Percentiles rank a stretch among this genome's conserved stretches.
phyloP scores from a whole-genome alignment of 768 basidiomycete species.

The Lentinula lateritia region DNA sequence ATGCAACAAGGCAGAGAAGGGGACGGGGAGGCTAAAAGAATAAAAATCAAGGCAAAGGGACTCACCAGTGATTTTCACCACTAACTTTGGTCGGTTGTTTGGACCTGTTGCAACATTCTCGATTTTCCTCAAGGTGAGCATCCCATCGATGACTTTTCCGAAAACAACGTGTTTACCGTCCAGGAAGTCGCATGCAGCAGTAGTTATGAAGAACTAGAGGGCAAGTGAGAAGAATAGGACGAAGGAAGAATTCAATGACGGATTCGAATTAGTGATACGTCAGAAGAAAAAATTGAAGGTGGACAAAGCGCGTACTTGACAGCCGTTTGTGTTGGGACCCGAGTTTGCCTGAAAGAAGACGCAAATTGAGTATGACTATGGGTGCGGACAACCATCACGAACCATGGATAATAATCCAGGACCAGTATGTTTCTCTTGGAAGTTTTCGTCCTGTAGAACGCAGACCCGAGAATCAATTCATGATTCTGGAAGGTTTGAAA shows the following conservation, averaged over 20 bases:
- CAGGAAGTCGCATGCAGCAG: conserved; percentile 90
- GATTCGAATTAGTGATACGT: too few relatives aligned
- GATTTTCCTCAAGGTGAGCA: conserved; percentile 93
- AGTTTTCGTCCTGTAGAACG: conserved; percentile 80
- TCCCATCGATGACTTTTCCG: conserved; percentile 84
- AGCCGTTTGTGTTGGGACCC: conserved; percentile 90
- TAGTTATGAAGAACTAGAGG: conserved; percentile 91
- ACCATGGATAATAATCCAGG: conserved; percentile 93
- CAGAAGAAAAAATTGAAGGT: not conserved
- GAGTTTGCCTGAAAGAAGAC: conserved; percentile 76
- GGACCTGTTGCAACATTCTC: conserved; percentile 92
- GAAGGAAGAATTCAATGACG: not conserved
- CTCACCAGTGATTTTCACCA: conserved; percentile 82
- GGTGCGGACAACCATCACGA: conserved; percentile 10
- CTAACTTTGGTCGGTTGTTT: conserved; percentile 85
- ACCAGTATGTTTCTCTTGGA: conserved; percentile 79
- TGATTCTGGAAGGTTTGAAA: too few relatives aligned
- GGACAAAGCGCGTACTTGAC: conserved; percentile 46
- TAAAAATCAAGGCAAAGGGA: conserved; percentile 2
- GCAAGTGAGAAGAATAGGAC: not conserved
- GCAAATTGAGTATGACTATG: not conserved
- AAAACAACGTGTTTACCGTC: conserved; percentile 95
- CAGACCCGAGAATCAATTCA: too few relatives aligned
- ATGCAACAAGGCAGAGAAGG: not conserved
- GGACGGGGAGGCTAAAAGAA: not conserved